Evolutionary conservation across 768 basidiomycete species (phyloP), one percentile per base, ranked within the genome.

Genomic region (Amanita jacksonii): DNA sequence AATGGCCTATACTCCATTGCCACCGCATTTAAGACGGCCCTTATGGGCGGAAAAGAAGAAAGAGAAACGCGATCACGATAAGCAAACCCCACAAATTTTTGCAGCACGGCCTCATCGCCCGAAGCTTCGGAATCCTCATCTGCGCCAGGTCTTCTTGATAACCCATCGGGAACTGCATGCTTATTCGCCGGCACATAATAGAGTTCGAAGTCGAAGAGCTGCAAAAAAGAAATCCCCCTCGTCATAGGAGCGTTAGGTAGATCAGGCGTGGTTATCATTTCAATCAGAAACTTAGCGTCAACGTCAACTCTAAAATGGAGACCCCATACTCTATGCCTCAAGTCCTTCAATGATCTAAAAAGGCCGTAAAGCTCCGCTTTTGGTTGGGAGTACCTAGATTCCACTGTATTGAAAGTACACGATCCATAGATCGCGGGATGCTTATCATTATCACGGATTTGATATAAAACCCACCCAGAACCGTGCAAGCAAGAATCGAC

Each of bases 301-400:
- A 62, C 57, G 41, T 69, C 60, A 0, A 67, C 16, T 3, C 53
- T 37, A 33, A 67, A 61, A 42, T 55, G 54, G 1, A 61, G 44
- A 8, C 62, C 65, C 56, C 55, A 62, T 2, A 65, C 38, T 1
- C 58, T 42, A 30, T 63, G 53, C 1, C 58, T 50, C 0, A 62
- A 35, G 1, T 54, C 56, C 27, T 57, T 58, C 16, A 69, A 28
- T 0, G 62, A 58, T 0, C 62, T 38, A 36, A 57, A 68, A 0
- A 68, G 37, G 0, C 67, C 63, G 39, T 64, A 71, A 0, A 69
- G 53, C 45, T 69, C 64, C 0, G 62, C 41, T 43, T 69, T 68
- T 0, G 64, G 54, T 45, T 67, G 65, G 0, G 62, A 62, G 43
- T 67, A 70, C 3, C 54, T 44, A 1, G 53, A 46, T 47, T 67